Evolutionary conservation across 2,329 filamentous ascomycete species (phyloP), one percentile per base, ranked within the genome.

Genomic region (Xylaria sp.): DNA sequence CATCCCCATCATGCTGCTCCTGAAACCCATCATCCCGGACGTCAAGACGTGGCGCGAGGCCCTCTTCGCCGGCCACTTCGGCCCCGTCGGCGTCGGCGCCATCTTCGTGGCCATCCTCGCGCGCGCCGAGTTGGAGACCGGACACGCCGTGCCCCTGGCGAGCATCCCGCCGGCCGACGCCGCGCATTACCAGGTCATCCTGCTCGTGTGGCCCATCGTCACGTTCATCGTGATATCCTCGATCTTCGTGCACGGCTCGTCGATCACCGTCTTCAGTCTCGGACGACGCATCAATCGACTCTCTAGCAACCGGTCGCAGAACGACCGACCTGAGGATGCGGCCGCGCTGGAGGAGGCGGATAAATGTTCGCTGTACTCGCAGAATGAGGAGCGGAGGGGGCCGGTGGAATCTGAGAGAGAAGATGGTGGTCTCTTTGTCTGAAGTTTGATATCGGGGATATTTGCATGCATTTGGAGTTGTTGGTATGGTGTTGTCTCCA

Each of bases 11-110:
- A 97, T 99, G 94, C 76, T 99, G 76, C 75, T 84, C 0, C 78
- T 97, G 58, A 97, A 97, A 72, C 93, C 94, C 0, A 63, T 97
- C 5, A 97, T 99, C 74, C 93, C 94, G 0, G 94, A 99, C 70
- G 87, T 99, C 68, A 97, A 97, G 76, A 97, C 92, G 0, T 99
- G 94, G 93, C 88, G 94, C 68, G 94, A 99, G 73, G 93, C 94
- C 5, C 79, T 97, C 1, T 99, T 99, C 72, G 94, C 94, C 11
- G 94, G 94, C 1, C 94, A 99, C 73, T 99, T 99, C 71, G 94
- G 94, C 6, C 94, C 94, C 34, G 97, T 99, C 67, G 94, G 94
- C 56, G 94, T 99, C 56, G 94, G 94, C 61, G 94, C 93, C 63
- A 92, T 99, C 60, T 99, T 99, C 66, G 88, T 96, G 52, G 91